Percentiles rank a stretch among this genome's conserved stretches.
These are phyloP conservation scores for Monosporascus sp. DNA, from an alignment of 2,329 filamentous ascomycete species.

Conservation along the genomic window DNA sequence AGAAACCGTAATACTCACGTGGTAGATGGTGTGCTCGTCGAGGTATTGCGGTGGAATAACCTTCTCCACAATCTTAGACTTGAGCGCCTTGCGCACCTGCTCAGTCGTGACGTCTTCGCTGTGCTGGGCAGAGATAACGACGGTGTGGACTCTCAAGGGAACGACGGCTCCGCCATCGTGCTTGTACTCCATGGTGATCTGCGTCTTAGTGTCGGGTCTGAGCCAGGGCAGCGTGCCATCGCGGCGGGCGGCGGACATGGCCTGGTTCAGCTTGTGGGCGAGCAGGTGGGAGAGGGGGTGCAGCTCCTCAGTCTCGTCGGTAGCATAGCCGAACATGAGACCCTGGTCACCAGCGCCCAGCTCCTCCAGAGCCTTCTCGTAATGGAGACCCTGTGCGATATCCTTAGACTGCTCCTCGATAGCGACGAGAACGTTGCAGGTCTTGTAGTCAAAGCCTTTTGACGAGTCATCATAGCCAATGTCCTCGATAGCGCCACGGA, in stretches of 20 bases:
- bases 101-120: constrained; percentile 82
- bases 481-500: constrained; percentile 92
- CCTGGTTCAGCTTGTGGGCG: constrained; percentile 94
- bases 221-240: constrained; percentile 89
- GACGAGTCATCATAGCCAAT: constrained; percentile 96
- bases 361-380: constrained; percentile 95
- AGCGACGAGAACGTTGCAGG: constrained; percentile 94
- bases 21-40: constrained; percentile 90
- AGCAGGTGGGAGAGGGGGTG: constrained; percentile 91
- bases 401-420: constrained; percentile 99
- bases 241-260: constrained; percentile 85
- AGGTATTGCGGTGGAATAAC: constrained; percentile 90
- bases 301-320: constrained; percentile 96
- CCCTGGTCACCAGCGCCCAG: constrained; percentile 98
- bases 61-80: constrained; percentile 95
- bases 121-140: constrained; percentile 96
- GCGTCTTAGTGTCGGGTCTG: constrained; percentile 98
- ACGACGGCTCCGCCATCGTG: constrained; percentile 93
- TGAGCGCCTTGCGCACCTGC: constrained; percentile 87
- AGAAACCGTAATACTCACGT: constrained; percentile 54
- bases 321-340: constrained; percentile 99
- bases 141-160: constrained; percentile 88
- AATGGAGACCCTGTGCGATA: constrained; percentile 98
- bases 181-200: constrained; percentile 98
- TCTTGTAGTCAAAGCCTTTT: constrained; percentile 99